Base-by-base conservation (phyloP, 1,139 yeast species). In the Pichia sp. region DNA sequence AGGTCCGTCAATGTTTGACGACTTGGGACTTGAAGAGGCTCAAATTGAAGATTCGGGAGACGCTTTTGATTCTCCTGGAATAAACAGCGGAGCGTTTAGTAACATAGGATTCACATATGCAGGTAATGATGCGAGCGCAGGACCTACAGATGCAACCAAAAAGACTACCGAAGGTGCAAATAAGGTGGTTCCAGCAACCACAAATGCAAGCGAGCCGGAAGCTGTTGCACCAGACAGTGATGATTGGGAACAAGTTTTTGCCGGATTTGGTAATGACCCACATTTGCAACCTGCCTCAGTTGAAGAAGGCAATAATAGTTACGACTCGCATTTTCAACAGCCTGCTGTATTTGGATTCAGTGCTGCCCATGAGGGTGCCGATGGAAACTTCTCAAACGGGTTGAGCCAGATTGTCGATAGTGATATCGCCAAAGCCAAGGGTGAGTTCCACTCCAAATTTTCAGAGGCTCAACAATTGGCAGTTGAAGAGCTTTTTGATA, bases 231-330 rank as follows among this genome's bases (percentile, higher is more conserved):
- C 49, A 13, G 62, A 59, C 15, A 65, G 66, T 56, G 96, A 89
- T 65, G 97, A 90, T 69, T 90, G 97, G 97, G 97, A 90, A 65
- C 93, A 90, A 70, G 77, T 90, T 36, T 90, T 90, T 74, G 95
- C 96, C 2, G 96, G 95, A 0, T 87, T 90, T 67, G 93, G 93
- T 34, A 87, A 85, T 64, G 76, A 77, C 38, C 74, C 75, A 40
- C 57, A 54, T 34, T 31, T 63, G 30, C 62, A 61, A 42, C 54
- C 58, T 3, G 61, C 59, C 40, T 11, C 40, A 0, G 44, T 54
- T 13, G 51, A 53, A 16, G 62, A 60, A 19, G 31, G 29, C 15
- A 40, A 30, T 47, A 23, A 13, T 5, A n/a, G 15, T 19, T 50
- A 40, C 15, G 55, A 56, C 7, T 23, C 56, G 4, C 51, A 53